Percentiles rank a stretch among this genome's conserved stretches.
Evolutionary conservation across 2,329 filamentous ascomycete species (phyloP).

Genomic region (Fusarium musae): DNA sequence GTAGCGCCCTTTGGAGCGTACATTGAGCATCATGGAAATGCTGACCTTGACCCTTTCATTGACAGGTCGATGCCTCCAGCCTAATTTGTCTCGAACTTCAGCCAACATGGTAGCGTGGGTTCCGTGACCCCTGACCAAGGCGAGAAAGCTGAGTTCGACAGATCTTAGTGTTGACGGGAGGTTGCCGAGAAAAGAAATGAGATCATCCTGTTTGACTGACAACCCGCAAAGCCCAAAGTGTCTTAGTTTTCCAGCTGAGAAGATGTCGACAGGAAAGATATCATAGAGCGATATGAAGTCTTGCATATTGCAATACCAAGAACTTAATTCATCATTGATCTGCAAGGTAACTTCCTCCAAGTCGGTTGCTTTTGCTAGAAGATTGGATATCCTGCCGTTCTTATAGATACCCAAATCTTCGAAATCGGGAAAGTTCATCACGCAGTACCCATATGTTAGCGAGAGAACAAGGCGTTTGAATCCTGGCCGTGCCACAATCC

Average conservation of each 20-base stretch:
- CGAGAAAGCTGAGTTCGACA: conserved; percentile 4
- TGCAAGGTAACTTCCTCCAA: not conserved
- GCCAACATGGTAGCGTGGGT: not conserved
- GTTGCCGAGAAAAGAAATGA: not conserved
- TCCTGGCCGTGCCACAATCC: not conserved
- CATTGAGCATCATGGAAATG: not conserved
- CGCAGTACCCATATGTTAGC: not conserved
- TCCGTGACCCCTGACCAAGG: not conserved
- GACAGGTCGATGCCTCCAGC: not conserved
- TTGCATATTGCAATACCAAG: not conserved
- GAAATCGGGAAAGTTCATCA: not conserved
- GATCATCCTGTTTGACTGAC: not conserved
- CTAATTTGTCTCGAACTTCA: conserved; percentile 8
- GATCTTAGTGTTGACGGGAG: not conserved
- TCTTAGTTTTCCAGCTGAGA: not conserved
- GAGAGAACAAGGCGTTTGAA: not conserved
- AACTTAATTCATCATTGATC: not conserved
- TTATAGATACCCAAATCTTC: not conserved
- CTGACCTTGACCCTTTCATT: not conserved
- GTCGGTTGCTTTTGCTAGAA: not conserved
- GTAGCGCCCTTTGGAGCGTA: too few relatives aligned
- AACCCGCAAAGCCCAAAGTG: conserved; percentile 14
- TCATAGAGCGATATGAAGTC: not conserved
- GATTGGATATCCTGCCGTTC: not conserved
- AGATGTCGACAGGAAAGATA: not conserved